Evolutionary conservation across 2,329 filamentous ascomycete genomes (phyloP).

Genomic region (Curvularia spicifera): DNA sequence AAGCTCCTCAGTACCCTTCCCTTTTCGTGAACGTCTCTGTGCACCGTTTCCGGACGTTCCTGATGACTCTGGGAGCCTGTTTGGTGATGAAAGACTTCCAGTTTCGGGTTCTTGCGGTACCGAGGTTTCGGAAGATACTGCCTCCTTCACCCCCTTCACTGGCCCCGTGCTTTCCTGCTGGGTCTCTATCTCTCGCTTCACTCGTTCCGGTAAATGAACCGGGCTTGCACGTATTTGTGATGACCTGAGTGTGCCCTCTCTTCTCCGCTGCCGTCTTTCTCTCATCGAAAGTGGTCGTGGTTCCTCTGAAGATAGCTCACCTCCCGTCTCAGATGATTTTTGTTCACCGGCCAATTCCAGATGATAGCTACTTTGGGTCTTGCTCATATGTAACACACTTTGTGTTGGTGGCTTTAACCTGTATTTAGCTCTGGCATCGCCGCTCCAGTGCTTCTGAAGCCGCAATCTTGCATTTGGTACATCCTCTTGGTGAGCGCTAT

Average conservation of each 20-base stretch:
- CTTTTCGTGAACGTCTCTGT: neutral
- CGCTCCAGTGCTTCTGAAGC: conserved; percentile 17
- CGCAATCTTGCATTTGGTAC: conserved; percentile 9
- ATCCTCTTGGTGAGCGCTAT: conserved; percentile 11
- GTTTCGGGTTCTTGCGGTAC: neutral
- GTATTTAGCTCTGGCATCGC: conserved; percentile 3
- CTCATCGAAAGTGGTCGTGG: conserved; percentile 10
- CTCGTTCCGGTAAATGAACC: neutral
- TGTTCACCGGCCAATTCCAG: conserved; percentile 4
- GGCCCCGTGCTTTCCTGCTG: neutral
- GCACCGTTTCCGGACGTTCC: neutral
- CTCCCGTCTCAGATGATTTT: neutral
- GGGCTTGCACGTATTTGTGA: neutral
- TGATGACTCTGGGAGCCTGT: neutral
- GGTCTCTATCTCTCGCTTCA: neutral
- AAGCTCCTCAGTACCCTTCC: neutral
- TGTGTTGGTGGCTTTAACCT: conserved; percentile 1
- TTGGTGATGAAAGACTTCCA: neutral
- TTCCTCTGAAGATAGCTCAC: neutral
- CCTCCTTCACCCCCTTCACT: neutral
- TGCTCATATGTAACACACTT: conserved; percentile 9
- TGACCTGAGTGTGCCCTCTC: neutral
- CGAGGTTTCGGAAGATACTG: neutral
- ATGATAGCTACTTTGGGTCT: conserved; percentile 1
- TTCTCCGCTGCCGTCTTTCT: conserved; percentile 13